Base-by-base conservation (phyloP, 306 rosid genomes). In the Alnus glutinosa region DNA sequence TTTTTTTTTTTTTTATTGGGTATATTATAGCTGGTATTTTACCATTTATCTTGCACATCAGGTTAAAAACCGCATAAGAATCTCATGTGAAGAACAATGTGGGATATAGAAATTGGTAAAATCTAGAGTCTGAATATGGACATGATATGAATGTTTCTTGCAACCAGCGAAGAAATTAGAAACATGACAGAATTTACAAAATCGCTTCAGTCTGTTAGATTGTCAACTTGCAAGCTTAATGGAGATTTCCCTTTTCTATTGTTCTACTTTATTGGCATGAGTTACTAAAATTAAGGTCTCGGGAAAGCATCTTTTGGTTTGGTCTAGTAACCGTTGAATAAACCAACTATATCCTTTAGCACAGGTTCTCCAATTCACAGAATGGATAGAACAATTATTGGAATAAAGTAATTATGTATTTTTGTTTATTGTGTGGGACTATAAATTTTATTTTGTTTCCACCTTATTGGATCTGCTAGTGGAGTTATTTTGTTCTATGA, bases 221-320 rank as follows among this genome's bases (percentile, higher is more conserved):
- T 64, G 70, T 64, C 48, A 64, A 36, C 47, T 64, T 64, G 70
- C 15, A 39, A 37, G 18, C 44, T 62, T 32, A 62, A 64, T 64
- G 70, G 19, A 62, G 39, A 16, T 36, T 59, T 59, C 12, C 34
- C 4, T 19, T 19, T 59, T 59, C 2, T 57, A 42, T 42, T 42
- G 4, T 58, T 57, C 30, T 23, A 19, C 7, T 59, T 59, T 9
- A 23, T 28, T 19, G 6, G 10, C 32, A 4, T 16, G 19, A 64
- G 70, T 64, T 7, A 6, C 15, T 36, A 37, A 36, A 34, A 37
- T 34, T 5, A 13, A 34, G 14, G 13, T n/a, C 9, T 37, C 36
- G 48, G 70, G 19, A 64, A 64, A 64, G 70, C 12, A 64, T 64
- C 46, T 64, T 64, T 37, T 64, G 9, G 70, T 64, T 37, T 64